phyloP scores from a whole-genome alignment of 164 flowering plant genomes.

The Akebia trifoliata region DNA sequence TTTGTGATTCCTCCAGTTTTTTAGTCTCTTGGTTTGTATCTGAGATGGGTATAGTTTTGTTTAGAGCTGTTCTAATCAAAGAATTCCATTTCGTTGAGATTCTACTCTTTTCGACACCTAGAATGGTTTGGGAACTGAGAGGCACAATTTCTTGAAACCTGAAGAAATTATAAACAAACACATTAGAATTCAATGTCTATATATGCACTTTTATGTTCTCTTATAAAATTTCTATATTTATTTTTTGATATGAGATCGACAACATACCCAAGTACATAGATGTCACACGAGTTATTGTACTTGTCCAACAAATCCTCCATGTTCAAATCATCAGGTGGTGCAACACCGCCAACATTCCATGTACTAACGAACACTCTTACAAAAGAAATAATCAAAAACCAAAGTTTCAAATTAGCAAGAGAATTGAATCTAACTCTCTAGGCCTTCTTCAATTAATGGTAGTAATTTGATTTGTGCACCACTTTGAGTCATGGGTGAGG shows the following conservation, averaged over 20 bases:
- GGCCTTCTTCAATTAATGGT: background rate
- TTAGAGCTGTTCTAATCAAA: conserved; percentile 53
- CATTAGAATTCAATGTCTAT: too few species aligned
- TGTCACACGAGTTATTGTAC: conserved; percentile 8
- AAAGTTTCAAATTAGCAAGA: background rate
- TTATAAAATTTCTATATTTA: too few species aligned
- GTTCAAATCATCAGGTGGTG: conserved; percentile 14
- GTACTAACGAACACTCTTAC: conserved; percentile 58
- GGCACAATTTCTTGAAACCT: conserved; percentile 87
- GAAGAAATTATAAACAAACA: background rate
- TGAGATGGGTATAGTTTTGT: conserved; percentile 33
- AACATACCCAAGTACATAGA: conserved; percentile 45
- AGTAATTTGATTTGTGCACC: too few species aligned
- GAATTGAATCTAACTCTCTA: too few species aligned
- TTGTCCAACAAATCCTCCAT: conserved; percentile 14
- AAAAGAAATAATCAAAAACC: background rate
- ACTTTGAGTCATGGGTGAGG: too few species aligned
- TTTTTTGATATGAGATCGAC: background rate
- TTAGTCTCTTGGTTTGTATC: conserved; percentile 2
- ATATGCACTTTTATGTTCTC: background rate
- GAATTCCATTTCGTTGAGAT: conserved; percentile 59
- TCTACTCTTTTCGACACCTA: conserved; percentile 47
- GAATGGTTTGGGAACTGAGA: conserved; percentile 47
- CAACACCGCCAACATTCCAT: conserved; percentile 32
- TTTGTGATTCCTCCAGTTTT: too few species aligned